Evolutionary conservation across 2,329 filamentous ascomycete species (phyloP), one percentile per base, ranked within the genome.

Genomic region (Bretziella fagacearum): DNA sequence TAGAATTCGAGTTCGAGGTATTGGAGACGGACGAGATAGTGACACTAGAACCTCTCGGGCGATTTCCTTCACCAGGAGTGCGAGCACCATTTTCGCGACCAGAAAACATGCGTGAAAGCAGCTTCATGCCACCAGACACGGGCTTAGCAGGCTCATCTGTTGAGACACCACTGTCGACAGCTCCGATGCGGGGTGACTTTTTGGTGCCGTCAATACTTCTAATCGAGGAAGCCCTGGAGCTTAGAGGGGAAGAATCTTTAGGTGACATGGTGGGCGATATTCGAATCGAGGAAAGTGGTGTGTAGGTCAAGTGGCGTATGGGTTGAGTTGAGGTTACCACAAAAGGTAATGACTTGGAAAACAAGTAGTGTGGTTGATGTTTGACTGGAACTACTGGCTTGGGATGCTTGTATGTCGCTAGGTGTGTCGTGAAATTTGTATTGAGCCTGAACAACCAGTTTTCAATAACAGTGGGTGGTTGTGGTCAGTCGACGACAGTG

Each of bases 21-120:
- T 36, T 29, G 17, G 46, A 26, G 23, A 30, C 35, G 10, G 44
- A 36, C 20, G 48, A 50, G 48, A 33, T 50, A 18, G 44, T 50
- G 8, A 50, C 40, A 43, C 48, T 50, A 44, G 48, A 46, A 42
- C 48, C 48, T 50, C 48, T 50, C 29, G 48, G 48, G n/a, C 44
- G 48, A 22, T 33, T 47, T 15, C 44, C 44, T 36, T 50, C 48
- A 27, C 29, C 44, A 32, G 37, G n/a, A 10, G 37, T 20, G 13
- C 48, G 44, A 10, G 44, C 27, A n/a, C 37, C 18, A 32, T 22
- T 44, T 13, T 50, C 48, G 25, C 48, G 48, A 27, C 37, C 48
- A 26, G 30, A 43, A 23, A 50, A 50, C 44, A 50, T 50, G 37
- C 48, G 48, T 26, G 48, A 46, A 42, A 50, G 48, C 6, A 50